Evolutionary conservation across 129 eudicot genomes (phyloP), one percentile per base, ranked within the genome.

Genomic region (Solidago caesia): DNA sequence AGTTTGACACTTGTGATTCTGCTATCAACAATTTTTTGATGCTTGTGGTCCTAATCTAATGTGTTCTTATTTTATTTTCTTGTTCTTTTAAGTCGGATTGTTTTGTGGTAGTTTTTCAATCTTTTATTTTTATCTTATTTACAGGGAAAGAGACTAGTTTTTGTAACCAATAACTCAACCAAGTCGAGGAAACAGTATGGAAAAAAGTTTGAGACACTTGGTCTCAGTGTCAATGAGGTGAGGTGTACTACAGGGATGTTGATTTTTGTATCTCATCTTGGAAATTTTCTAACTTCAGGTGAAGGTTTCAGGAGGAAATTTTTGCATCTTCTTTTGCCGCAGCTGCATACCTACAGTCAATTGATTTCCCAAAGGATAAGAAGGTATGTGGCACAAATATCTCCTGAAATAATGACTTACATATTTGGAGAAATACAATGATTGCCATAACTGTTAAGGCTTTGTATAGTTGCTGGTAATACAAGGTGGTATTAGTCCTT

Each of bases 321-420:
- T 94, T 94, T 82, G 99, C 99, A 41, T 94, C 99, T 77, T 94
- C 99, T 45, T 94, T 94, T 81, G 99, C 99, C 49, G 99, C 96
- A 73, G 99, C 99, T 74, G 99, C 97, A 49, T 94, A 94, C 78
- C 84, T 94, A 67, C 85, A 85, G 80, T 94, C 99, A 4, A 91
- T 94, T 73, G 78, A 91, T 81, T 94, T 94, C 76, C 99, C 99
- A 46, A 94, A 91, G 80, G 94, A 94, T 68, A 94, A 94, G 78
- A 94, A 94, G 91, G 99, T 91, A 79, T 56, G 78, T 72, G 11
- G 53, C 47, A 48, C 15, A 70, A 29, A 6, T 56, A 49, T 53
- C 67, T 68, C 52, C 52, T 44, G 25, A 53, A 76, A 44, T 52
- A 42, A 64, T 51, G 42, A 72, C 11, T 39, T n/a, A 16, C 42